These are phyloP conservation scores for Aspergillus aculeatinus DNA, from an alignment of 2,329 filamentous ascomycete species.

Conservation along the genomic window DNA sequence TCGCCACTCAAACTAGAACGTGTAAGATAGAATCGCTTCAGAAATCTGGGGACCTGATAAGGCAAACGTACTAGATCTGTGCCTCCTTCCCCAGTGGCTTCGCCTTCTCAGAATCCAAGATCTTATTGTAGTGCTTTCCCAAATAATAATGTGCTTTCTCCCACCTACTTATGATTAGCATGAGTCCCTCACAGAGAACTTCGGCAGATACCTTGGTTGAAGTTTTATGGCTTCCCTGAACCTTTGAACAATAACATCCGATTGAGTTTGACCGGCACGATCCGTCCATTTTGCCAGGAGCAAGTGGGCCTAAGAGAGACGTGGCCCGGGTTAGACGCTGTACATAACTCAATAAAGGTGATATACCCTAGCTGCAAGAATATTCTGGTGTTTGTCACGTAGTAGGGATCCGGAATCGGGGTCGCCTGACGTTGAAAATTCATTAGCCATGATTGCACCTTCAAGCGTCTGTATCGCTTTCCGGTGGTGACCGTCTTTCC, in stretches of 20 bases:
- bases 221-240: constrained; percentile 70
- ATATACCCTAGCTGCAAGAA: constrained; percentile 46
- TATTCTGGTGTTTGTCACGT: constrained; percentile 52
- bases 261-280: constrained; percentile 87
- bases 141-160: constrained; percentile 98
- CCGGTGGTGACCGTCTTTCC: constrained; percentile 88
- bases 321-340: background rate
- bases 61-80: constrained; percentile 58
- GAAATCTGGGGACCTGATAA: background rate
- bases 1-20: constrained; percentile 68
- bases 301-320: constrained; percentile 66
- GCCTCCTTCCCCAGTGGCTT: constrained; percentile 75
- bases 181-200: background rate
- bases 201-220: constrained; percentile 32
- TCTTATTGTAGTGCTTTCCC: constrained; percentile 94
- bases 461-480: constrained; percentile 93
- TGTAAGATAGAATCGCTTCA: constrained; percentile 17
- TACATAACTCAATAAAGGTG: background rate
- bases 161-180: constrained; percentile 58
- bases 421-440: constrained; percentile 58
- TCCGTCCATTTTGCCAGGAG: constrained; percentile 97
- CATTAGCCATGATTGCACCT: constrained; percentile 76
- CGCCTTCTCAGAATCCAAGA: constrained; percentile 82
- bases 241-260: constrained; percentile 71
- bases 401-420: constrained; percentile 40